These are phyloP conservation scores for Hyphodiscus hymeniophilus DNA, from an alignment of 495 filamentous ascomycete species.

Conservation along the genomic window DNA sequence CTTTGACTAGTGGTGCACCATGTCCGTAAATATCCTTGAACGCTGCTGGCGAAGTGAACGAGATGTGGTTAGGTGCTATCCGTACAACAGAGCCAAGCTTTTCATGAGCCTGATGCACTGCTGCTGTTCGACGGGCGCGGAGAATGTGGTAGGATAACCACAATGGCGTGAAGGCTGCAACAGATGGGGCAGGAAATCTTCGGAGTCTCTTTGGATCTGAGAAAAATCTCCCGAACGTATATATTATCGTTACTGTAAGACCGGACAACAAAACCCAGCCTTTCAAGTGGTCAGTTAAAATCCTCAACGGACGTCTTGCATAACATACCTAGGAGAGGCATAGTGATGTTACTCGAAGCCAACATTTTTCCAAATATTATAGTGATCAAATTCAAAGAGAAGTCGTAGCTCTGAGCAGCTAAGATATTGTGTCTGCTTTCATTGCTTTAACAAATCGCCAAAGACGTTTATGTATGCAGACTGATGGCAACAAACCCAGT, in stretches of 20 bases:
- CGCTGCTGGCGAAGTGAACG: slow-evolving; percentile 44
- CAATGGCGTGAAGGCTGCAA: background rate
- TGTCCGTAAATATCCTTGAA: slow-evolving; percentile 59
- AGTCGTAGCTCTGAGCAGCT: no score
- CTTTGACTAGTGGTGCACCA: slow-evolving; percentile 27
- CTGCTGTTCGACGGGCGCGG: background rate
- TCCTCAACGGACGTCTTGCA: no score
- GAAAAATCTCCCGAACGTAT: slow-evolving; percentile 2
- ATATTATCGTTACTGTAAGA: background rate
- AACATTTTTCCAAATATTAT: no score
- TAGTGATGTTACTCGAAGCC: no score
- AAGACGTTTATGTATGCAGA: no score
- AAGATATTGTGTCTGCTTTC: no score
- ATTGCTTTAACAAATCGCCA: no score
- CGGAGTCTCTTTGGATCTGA: slow-evolving; percentile 4
- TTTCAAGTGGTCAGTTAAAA: no score
- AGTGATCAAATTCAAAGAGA: no score
- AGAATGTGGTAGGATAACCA: background rate
- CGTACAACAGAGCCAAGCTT: slow-evolving; percentile 38
- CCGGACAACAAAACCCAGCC: no score
- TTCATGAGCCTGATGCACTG: slow-evolving; percentile 22
- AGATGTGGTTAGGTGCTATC: slow-evolving; percentile 48
- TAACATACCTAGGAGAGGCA: no score
- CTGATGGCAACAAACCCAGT: no score
- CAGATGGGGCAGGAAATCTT: background rate